These are phyloP conservation scores for Gentiana straminea DNA, from an alignment of 257 asterid genomes.

Conservation along the genomic window DNA sequence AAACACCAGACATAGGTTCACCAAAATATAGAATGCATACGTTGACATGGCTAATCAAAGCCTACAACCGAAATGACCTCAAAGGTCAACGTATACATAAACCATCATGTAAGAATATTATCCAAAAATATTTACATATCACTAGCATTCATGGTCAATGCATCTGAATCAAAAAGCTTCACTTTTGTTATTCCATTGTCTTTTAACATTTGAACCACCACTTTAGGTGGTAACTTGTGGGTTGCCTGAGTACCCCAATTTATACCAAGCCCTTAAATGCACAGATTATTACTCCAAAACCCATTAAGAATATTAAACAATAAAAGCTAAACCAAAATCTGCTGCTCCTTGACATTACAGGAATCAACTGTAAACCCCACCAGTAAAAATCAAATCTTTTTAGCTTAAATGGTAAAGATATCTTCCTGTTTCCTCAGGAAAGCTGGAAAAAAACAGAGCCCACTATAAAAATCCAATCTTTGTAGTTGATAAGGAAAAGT, in stretches of 20 bases:
- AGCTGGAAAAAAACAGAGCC: too few relatives aligned
- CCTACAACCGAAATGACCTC: too few relatives aligned
- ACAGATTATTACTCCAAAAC: not conserved
- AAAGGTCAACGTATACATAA: too few relatives aligned
- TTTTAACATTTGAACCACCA: slow-evolving; percentile 22
- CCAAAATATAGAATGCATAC: too few relatives aligned
- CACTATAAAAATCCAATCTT: too few relatives aligned
- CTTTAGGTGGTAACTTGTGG: slow-evolving; percentile 21
- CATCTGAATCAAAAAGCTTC: slow-evolving; percentile 28
- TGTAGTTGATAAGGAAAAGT: too few relatives aligned
- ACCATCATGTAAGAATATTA: too few relatives aligned
- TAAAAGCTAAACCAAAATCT: slow-evolving; percentile 3
- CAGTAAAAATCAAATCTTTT: not conserved
- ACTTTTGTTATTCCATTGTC: slow-evolving; percentile 28
- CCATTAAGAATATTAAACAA: not conserved
- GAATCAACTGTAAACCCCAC: not conserved
- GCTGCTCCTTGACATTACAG: not conserved
- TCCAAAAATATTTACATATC: too few relatives aligned
- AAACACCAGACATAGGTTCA: too few relatives aligned
- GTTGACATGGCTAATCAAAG: too few relatives aligned
- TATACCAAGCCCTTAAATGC: slow-evolving; percentile 26
- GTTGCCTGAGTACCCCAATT: slow-evolving; percentile 39
- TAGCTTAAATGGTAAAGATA: not conserved
- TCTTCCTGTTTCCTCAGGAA: too few relatives aligned
- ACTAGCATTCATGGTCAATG: slow-evolving; percentile 25